Evolutionary conservation across 2,329 filamentous ascomycete genomes (phyloP).

Genomic region (Macrophomina pseudophaseolina): DNA sequence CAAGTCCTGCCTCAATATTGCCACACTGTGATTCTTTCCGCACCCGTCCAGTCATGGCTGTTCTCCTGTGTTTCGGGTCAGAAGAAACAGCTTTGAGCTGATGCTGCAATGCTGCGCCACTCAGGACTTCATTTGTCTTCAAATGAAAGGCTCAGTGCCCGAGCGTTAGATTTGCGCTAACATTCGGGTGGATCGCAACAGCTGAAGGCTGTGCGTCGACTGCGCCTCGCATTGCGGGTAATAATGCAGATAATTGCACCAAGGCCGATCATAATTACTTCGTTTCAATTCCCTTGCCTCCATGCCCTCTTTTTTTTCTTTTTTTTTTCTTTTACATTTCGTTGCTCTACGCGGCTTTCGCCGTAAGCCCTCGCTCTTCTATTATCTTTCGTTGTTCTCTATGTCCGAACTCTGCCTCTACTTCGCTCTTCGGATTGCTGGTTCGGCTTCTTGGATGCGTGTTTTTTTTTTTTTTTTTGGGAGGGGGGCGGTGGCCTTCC

Average conservation of each 20-base stretch:
- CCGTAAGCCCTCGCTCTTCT: conserved; percentile 7
- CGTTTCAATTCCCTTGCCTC: conserved; percentile 5
- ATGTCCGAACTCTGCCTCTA: conserved; percentile 7
- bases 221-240: background rate
- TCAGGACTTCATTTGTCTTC: background rate
- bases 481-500: background rate
- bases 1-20: background rate
- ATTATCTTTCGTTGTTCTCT: background rate
- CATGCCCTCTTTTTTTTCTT: background rate
- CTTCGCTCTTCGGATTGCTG: background rate
- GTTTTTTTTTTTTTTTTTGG: background rate
- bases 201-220: background rate
- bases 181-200: conserved; percentile 2
- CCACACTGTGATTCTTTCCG: background rate
- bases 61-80: background rate
- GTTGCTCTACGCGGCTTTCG: background rate
- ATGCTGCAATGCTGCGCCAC: background rate
- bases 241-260: conserved; percentile 3
- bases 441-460: conserved; percentile 12
- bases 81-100: background rate
- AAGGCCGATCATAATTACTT: conserved; percentile 14
- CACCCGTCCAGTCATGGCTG: background rate
- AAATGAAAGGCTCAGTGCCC: conserved; percentile 2
- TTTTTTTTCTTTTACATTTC: conserved; percentile 5
- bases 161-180: background rate